phyloP scores from a whole-genome alignment of 495 filamentous ascomycete species.

The Staphylotrichum longicolle region DNA sequence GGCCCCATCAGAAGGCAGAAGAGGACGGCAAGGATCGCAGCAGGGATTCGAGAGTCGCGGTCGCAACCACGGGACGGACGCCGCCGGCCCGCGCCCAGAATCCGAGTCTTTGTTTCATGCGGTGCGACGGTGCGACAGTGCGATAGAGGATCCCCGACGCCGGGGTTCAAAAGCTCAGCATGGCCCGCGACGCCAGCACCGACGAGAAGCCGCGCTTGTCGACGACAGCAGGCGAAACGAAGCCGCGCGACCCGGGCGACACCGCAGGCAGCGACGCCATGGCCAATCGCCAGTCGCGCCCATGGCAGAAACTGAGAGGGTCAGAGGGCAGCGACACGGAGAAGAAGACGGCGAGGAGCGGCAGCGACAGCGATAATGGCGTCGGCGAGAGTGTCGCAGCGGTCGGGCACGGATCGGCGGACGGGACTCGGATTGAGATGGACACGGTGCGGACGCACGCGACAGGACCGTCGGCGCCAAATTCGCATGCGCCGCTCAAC shows the following conservation, averaged over 20 bases:
- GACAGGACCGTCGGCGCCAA: background rate
- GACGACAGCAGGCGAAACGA: background rate
- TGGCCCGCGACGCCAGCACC: background rate
- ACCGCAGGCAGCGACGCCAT: slow-evolving; percentile 3
- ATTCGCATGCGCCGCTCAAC: background rate
- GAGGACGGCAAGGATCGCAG: background rate
- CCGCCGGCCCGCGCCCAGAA: background rate
- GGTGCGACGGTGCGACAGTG: background rate
- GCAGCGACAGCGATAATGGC: background rate
- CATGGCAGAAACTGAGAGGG: slow-evolving; percentile 13
- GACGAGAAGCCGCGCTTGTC: background rate
- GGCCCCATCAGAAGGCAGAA: background rate
- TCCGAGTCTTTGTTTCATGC: background rate
- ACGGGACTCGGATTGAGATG: slow-evolving; percentile 25
- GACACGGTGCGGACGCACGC: slow-evolving; percentile 3
- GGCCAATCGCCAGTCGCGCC: background rate
- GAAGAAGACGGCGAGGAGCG: background rate
- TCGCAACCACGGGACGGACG: background rate
- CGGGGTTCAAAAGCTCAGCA: slow-evolving; percentile 2
- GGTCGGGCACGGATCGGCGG: background rate
- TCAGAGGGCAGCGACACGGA: background rate
- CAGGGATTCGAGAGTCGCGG: background rate
- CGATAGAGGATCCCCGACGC: background rate
- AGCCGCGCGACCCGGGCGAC: slow-evolving; percentile 1
- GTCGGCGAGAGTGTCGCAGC: background rate